Evolutionary conservation across 2,329 filamentous ascomycete genomes (phyloP).

Genomic region (Didymellaceae sp.): DNA sequence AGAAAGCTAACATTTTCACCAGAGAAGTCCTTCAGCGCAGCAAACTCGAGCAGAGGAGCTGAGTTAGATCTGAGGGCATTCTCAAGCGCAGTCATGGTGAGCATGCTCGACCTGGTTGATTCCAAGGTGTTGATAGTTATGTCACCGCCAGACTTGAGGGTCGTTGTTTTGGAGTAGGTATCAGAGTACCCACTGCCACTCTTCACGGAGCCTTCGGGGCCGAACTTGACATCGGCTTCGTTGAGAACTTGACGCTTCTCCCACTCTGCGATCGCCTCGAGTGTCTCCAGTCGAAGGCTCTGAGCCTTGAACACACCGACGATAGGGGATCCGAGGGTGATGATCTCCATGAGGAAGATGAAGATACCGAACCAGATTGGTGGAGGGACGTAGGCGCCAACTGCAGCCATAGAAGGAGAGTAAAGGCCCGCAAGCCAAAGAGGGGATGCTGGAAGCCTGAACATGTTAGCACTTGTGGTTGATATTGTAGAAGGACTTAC

Average conservation of each 20-base stretch:
- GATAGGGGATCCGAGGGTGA: constrained; percentile 41
- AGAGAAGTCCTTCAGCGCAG: constrained; percentile 44
- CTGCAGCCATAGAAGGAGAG: constrained; percentile 33
- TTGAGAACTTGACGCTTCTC: constrained; percentile 35
- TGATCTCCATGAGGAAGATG: constrained; percentile 42
- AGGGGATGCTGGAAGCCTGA: constrained; percentile 42
- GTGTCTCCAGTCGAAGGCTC: constrained; percentile 38
- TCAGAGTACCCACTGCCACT: constrained; percentile 24
- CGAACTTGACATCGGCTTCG: constrained; percentile 7
- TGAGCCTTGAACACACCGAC: constrained; percentile 37
- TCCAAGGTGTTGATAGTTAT: constrained; percentile 28
- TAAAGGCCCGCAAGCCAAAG: constrained; percentile 46
- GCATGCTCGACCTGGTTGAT: constrained; percentile 40
- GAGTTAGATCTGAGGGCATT: constrained; percentile 41
- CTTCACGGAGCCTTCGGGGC: constrained; percentile 18
- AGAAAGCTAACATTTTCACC: constrained; percentile 47
- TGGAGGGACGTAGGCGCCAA: constrained; percentile 36
- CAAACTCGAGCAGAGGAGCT: constrained; percentile 41
- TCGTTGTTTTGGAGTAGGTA: constrained; percentile 24
- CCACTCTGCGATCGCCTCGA: constrained; percentile 44
- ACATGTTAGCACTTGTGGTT: not conserved
- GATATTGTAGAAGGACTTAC: constrained; percentile 23
- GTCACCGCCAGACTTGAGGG: constrained; percentile 19
- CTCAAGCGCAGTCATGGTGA: constrained; percentile 45
- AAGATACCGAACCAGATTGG: constrained; percentile 42